phyloP scores from a whole-genome alignment of 495 filamentous ascomycete genomes.

The Wilcoxina mikolae region DNA sequence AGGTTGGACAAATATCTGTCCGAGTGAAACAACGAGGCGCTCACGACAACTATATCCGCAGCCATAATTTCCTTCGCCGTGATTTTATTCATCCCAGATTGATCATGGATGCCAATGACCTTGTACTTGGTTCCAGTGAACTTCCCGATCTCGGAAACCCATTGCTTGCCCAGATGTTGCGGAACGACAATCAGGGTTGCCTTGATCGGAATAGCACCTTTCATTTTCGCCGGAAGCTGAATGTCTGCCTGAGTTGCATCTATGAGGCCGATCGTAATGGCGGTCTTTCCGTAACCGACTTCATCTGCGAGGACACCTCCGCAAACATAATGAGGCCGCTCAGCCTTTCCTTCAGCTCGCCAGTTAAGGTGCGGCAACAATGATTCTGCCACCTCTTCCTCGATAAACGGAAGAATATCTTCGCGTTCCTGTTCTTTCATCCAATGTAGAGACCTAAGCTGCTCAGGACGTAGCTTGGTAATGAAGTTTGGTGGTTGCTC shows the following conservation, averaged over 20 bases:
- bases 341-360: slow-evolving; percentile 46
- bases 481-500: slow-evolving; percentile 34
- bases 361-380: slow-evolving; percentile 43
- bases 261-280: slow-evolving; percentile 52
- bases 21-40: slow-evolving; percentile 35
- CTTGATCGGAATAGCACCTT: slow-evolving; percentile 37
- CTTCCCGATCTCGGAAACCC: slow-evolving; percentile 45
- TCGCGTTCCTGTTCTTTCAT: slow-evolving; percentile 47
- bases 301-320: slow-evolving; percentile 66
- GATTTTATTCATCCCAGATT: slow-evolving; percentile 28
- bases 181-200: slow-evolving; percentile 62
- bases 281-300: slow-evolving; percentile 73
- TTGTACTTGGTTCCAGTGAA: slow-evolving; percentile 40
- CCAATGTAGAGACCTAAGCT: slow-evolving; percentile 49
- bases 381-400: slow-evolving; percentile 58
- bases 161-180: slow-evolving; percentile 47
- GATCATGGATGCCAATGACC: slow-evolving; percentile 33
- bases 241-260: slow-evolving; percentile 31
- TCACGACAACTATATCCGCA: slow-evolving; percentile 43
- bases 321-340: slow-evolving; percentile 34
- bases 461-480: slow-evolving; percentile 37
- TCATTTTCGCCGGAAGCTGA: slow-evolving; percentile 14
- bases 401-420: slow-evolving; percentile 36
- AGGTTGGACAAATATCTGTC: slow-evolving; percentile 37
- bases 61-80: slow-evolving; percentile 35